Percentiles rank a stretch among this genome's conserved stretches.
These are phyloP conservation scores for Venturia aucupariae DNA, from an alignment of 2,329 filamentous ascomycete species.

Conservation along the genomic window DNA sequence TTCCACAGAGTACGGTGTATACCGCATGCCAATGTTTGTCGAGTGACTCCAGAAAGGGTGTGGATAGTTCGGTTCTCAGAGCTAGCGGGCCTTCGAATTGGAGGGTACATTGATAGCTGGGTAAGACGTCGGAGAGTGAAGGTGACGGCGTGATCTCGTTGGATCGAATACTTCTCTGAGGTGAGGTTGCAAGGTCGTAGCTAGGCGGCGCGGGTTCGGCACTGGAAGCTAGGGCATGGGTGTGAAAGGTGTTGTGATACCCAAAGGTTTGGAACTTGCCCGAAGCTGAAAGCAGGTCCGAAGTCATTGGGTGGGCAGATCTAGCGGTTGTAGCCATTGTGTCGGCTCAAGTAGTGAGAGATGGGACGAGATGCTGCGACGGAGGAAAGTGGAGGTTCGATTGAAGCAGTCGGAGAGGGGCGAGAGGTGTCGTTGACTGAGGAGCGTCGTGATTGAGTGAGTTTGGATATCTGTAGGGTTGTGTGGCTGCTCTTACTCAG, in stretches of 20 bases:
- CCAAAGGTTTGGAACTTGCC: constrained; percentile 23
- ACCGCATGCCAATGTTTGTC: constrained; percentile 56
- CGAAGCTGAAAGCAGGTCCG: background rate
- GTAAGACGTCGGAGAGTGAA: constrained; percentile 20
- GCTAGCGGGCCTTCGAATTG: constrained; percentile 28
- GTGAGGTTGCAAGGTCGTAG: constrained; percentile 23
- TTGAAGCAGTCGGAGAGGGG: background rate
- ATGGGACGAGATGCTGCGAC: background rate
- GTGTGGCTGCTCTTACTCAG: background rate
- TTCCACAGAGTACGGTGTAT: constrained; percentile 58
- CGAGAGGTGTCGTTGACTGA: background rate
- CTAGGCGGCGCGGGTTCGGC: constrained; percentile 24
- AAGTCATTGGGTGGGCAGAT: background rate
- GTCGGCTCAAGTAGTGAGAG: background rate
- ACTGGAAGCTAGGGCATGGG: constrained; percentile 22
- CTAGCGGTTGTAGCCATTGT: background rate
- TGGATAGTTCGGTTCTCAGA: constrained; percentile 57
- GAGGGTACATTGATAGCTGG: constrained; percentile 29
- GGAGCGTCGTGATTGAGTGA: background rate
- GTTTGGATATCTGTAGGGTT: background rate
- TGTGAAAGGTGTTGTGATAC: constrained; percentile 35
- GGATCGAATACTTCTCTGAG: constrained; percentile 18
- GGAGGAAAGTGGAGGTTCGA: background rate
- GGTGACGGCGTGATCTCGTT: constrained; percentile 21
- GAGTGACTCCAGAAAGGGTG: constrained; percentile 51